Percentiles rank a stretch among this genome's conserved stretches.
Evolutionary conservation across 202 grass and related monocot species (phyloP).

Genomic region (Brachypodium distachyon): DNA sequence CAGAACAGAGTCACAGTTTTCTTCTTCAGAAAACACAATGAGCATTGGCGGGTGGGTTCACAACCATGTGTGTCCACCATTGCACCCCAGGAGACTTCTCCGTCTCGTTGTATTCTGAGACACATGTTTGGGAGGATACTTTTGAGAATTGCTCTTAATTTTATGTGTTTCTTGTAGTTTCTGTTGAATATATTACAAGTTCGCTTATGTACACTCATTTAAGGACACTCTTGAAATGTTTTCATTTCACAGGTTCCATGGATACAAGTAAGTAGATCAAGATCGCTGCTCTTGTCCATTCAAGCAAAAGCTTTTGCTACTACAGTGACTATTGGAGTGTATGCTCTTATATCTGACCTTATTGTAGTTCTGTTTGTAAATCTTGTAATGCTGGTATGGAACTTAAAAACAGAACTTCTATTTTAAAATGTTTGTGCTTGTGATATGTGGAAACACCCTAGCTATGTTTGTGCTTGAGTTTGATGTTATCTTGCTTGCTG

Average conservation of each 20-base stretch:
- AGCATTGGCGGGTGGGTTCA: too few relatives aligned
- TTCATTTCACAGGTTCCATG: slow-evolving; percentile 58
- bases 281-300: slow-evolving; percentile 54
- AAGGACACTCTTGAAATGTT: background rate
- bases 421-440: background rate
- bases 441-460: background rate
- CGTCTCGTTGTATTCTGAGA: too few relatives aligned
- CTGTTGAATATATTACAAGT: background rate
- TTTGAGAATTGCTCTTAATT: background rate
- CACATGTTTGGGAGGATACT: background rate
- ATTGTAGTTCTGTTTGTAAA: background rate
- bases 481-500: background rate
- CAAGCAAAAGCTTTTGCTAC: slow-evolving; percentile 48
- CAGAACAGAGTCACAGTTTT: background rate
- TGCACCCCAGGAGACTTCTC: too few relatives aligned
- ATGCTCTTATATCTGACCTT: slow-evolving; percentile 22
- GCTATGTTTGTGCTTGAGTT: slow-evolving; percentile 6
- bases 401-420: background rate
- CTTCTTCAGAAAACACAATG: too few relatives aligned
- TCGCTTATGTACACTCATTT: background rate
- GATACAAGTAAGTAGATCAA: slow-evolving; percentile 87
- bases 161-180: background rate
- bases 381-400: background rate
- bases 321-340: slow-evolving; percentile 51
- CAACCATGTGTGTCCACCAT: too few relatives aligned